These are phyloP conservation scores for Oxytropis ochrocephala DNA, from an alignment of 306 rosid species.

Conservation along the genomic window DNA sequence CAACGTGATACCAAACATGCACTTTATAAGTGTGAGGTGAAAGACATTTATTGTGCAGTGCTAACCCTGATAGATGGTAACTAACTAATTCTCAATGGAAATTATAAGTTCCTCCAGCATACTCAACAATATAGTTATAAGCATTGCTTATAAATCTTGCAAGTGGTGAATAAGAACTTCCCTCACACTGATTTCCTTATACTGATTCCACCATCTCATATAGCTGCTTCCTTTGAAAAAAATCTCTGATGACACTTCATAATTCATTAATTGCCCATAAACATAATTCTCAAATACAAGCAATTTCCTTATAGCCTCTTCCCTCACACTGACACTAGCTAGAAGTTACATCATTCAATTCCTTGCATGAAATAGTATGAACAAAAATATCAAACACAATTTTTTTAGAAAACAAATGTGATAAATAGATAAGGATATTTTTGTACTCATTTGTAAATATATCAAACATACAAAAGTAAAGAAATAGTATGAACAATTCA, in stretches of 20 bases:
- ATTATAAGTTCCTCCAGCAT: conserved; percentile 24
- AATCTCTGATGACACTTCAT: conserved; percentile 48
- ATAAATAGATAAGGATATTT: no score
- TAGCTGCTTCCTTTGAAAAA: conserved; percentile 37
- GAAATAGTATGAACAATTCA: no score
- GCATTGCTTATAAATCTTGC: conserved; percentile 17
- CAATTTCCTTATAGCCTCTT: background rate
- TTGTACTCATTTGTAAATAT: no score
- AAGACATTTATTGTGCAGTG: no score
- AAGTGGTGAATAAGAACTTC: no score
- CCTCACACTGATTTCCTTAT: no score
- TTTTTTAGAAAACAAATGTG: no score
- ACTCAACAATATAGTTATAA: background rate
- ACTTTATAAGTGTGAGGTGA: no score
- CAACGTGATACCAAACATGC: no score
- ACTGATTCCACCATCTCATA: conserved; percentile 48
- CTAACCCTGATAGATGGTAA: no score
- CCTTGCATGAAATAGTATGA: conserved; percentile 12
- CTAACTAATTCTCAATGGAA: background rate
- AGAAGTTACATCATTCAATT: background rate
- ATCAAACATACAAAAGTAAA: no score
- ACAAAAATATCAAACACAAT: no score
- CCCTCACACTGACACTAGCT: background rate
- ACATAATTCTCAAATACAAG: conserved; percentile 36
- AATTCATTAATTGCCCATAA: conserved; percentile 17